Evolutionary conservation across 257 asterid genomes (phyloP), one percentile per base, ranked within the genome.

Genomic region (Henckelia pumila): DNA sequence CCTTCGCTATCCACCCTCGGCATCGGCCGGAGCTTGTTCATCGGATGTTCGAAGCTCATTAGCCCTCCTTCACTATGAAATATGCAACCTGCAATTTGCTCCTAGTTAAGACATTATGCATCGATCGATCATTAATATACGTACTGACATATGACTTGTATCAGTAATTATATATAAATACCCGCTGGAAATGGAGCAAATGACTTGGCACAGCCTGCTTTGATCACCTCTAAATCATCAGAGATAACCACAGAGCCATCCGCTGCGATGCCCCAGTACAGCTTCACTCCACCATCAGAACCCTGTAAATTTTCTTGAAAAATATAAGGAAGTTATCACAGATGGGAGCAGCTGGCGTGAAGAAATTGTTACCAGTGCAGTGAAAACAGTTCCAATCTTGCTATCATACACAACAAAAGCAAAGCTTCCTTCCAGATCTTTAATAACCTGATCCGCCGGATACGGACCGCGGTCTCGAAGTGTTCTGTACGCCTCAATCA

Each of bases 1-100:
- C 97, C 97, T 77, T 91, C 94, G 44, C 97, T 91, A 20, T 91
- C 97, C 10, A 91, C 82, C 69, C 98, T 71, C 1, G 92, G 95
- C 96, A 91, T 87, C 0, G 96, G 88, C 65, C 84, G 77, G 59
- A 91, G 72, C 81, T 75, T 86, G 56, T 91, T 75, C 95, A 85
- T 86, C 0, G 97, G 96, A 56, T 89, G 96, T 84, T 91, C 96
- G 6, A 91, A 91, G 80, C 89, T 91, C 96, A 84, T 85, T 2
- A 91, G 72, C 10, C 98, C 98, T 9, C 84, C 79, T 49, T 89
- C 96, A 16, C 95, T 85, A 20, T 87, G 96, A 71, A 85, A 89
- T 68, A 91, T 79, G 64, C 95, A 91, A 21, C 97, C 97, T 88
- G 75, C 68, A 61, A 47, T 56, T 49, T 20, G 30, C 21, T 63